Evolutionary conservation across 192 early-diverging fungal species (phyloP), one percentile per base, ranked within the genome.

Genomic region (Bifiguratus adelaidae): DNA sequence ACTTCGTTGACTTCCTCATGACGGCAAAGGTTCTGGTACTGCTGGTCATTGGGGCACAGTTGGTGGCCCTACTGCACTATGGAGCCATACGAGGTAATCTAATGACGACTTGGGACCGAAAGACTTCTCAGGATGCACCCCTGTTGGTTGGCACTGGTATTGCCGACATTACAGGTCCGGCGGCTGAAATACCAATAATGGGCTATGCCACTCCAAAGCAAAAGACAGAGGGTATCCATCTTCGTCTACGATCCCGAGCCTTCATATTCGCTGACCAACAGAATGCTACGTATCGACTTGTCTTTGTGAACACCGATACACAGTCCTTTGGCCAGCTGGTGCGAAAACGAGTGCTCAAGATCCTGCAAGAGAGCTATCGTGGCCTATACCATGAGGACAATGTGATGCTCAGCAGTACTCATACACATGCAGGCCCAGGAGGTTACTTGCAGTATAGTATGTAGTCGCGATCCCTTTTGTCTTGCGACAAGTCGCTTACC

Each of bases 381-480:
- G 29, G 43, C 28, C 36, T 58, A 5, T 58, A 52, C 34, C 46
- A 41, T 2, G 52, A 41, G 9, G 25, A 47, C 15, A 56, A 56
- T 23, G 34, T 44, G 22, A 62, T 62, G 60, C 24, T 51, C 5
- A 41, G 44, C 22, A 45, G 48, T 28, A 62, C 49, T 25, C 60
- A 62, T 43, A 54, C 60, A 7, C 60, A 62, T 44, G 43, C 47
- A 42, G 48, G 55, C 11, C 53, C 53, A 46, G 60, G 42, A 18
- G 60, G 60, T 11, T 62, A 41, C 42, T 37, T 62, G n/a, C 60
- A 62, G 30, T 47, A 62, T 16, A 51, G 60, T 62, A 51, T 6
- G 47, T 2, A 2, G 12, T 41, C 7, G 23, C 5, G n/a, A 9
- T 19, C 32, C n/a, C 25, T 42, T 3, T 23, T 27, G 6, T 44